Base-by-base conservation (phyloP, 2,329 filamentous ascomycete genomes). In the Eutypella sp. region DNA sequence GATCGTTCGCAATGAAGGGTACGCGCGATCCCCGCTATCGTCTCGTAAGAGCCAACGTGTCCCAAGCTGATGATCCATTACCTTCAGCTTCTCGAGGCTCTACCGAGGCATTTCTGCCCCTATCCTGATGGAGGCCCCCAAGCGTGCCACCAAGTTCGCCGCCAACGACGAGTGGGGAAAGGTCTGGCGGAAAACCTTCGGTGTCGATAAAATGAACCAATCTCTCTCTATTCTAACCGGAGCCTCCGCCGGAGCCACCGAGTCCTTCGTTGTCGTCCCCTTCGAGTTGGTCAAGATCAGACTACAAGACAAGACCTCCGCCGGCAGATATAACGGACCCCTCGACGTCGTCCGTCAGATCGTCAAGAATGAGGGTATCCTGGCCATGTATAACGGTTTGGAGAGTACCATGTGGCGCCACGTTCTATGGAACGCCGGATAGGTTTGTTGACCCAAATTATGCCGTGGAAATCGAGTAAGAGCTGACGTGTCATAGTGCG, bases 111-210 rank as follows among this genome's bases (percentile, higher is more conserved):
- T 99, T 69, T 84, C 81, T 38, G 92, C 93, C 22, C 93, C 93
- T 42, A 97, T 99, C 63, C 79, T 97, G 57, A 99, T 99, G 92
- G 92, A 97, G 71, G 91, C 91, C 46, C 85, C 88, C 56, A 49
- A 70, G 81, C 83, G 90, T 72, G 92, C 92, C 37, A 97, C 89
- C 74, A 99, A 99, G 71, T 99, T 99, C 71, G 92, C 93, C 40
- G 93, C 93, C 71, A 99, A 99, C 72, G 93, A 99, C 67, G 89
- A 92, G 67, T 99, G 93, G 93, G 93, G 93, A 61, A 83, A 90
- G 70, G 80, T 96, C 71, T 99, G 95, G 76, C 87, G 90, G 65
- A 85, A 86, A 57, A 67, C 86, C 42, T 97, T 99, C 65, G 89
- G 88, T 55, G 77, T 86, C 46, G 69, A 81, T 46, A 88, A 96